phyloP scores from a whole-genome alignment of 169 alveolate genomes.

The Plasmodium cynomolgi region DNA sequence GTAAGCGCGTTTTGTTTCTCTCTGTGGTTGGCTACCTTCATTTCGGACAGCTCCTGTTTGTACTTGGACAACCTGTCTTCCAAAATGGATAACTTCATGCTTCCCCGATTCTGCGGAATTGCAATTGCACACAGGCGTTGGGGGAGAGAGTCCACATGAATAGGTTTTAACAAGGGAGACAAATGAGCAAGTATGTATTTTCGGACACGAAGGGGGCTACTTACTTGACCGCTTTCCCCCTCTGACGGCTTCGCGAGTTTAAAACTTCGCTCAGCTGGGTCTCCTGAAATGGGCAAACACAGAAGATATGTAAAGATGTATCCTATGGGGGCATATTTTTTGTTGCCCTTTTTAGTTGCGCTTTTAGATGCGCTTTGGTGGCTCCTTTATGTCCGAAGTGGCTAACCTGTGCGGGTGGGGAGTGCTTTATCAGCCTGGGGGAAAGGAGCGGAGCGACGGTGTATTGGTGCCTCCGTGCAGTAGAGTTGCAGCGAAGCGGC shows the following conservation, averaged over 20 bases:
- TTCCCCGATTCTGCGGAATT: neutral
- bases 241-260: neutral
- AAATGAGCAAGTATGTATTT: neutral
- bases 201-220: neutral
- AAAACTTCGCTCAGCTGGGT: neutral
- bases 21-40: constrained; percentile 10
- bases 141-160: neutral
- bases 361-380: neutral
- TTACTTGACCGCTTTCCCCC: neutral
- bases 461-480: neutral
- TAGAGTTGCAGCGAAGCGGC: neutral
- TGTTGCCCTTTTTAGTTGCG: neutral
- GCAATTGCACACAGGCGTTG: neutral
- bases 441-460: neutral
- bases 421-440: neutral
- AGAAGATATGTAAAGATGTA: neutral
- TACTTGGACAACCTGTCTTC: constrained; percentile 19
- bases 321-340: neutral
- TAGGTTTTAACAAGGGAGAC: neutral
- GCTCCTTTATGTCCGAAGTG: neutral
- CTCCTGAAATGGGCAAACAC: neutral
- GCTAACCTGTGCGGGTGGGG: neutral
- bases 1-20: neutral
- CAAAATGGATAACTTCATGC: constrained; percentile 11
- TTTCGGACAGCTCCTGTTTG: constrained; percentile 13